Evolutionary conservation across 345 rosid genomes (phyloP), one percentile per base, ranked within the genome.

Genomic region (Cardamine occulta): DNA sequence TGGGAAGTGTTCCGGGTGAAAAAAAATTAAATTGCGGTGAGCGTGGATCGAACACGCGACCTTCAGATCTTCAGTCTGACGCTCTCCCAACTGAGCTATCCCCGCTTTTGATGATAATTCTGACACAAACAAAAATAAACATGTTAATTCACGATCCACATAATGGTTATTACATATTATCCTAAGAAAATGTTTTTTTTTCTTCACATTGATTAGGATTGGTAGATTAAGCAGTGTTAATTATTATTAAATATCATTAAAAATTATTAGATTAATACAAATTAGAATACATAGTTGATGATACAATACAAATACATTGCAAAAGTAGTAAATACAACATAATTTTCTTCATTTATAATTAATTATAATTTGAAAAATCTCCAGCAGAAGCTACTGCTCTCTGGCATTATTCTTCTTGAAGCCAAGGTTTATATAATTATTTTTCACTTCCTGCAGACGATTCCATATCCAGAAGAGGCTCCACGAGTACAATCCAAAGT

Each of bases 81-180:
- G 93, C 94, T 86, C 91, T 89, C 97, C 95, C 97, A 88, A 88
- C 93, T 91, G 95, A 89, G 95, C 97, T 91, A 89, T 84, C 95
- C 95, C 97, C 93, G 86, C 52, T n/a, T 7, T 45, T 45, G 8
- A 7, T 7, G 2, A 6, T 5, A 28, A 3, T 0, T 6, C 7
- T 32, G 1, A 1, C 32, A 31, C 32, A 31, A 6, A 6, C 0
- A 5, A 0, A 31, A 31, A 5, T 6, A 31, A 31, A 31, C 1
- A 31, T 0, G 7, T 31, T 31, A 31, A 28, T 28, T 28, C 5
- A 28, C 31, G 4, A 3, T 28, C 31, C 31, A 31, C 1, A 24
- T 24, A 24, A 24, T 24, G 26, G 26, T 24, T 19, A 19, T 19
- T 19, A 19, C 19, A 0, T 24, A 24, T 24, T 24, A 24, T 24